phyloP scores from a whole-genome alignment of 176 grass and related monocot species.

The Urochloa ruziziensis region DNA sequence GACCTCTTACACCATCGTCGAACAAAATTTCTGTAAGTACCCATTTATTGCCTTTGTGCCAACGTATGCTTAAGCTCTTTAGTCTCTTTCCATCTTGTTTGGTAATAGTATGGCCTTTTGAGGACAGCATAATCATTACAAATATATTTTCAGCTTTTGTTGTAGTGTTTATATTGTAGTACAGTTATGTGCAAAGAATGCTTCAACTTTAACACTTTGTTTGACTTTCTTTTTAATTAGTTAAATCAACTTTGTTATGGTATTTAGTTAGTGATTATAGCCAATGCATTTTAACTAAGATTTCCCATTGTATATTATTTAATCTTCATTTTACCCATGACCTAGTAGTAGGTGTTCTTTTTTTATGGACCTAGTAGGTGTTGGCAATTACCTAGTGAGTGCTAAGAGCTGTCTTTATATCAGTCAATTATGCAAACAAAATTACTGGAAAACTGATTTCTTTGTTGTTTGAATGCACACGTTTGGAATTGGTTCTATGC shows the following conservation, averaged over 20 bases:
- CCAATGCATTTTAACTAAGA: background rate
- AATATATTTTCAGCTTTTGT: background rate
- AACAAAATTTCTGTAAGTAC: conserved; percentile 61
- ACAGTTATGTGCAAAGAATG: background rate
- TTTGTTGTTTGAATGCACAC: background rate
- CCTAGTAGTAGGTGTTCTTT: background rate
- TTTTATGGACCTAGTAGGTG: too few species aligned
- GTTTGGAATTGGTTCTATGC: background rate
- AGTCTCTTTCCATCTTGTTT: background rate
- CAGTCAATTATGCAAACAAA: background rate
- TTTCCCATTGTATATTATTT: background rate
- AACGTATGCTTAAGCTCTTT: background rate
- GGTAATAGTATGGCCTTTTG: background rate
- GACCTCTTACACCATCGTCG: conserved; percentile 61
- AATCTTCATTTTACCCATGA: background rate
- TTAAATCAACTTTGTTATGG: background rate
- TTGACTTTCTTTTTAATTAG: background rate
- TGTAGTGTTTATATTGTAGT: background rate
- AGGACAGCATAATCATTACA: too few species aligned
- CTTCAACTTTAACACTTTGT: background rate
- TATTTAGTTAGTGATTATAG: background rate
- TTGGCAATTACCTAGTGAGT: background rate
- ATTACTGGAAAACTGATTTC: background rate
- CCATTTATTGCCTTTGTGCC: background rate
- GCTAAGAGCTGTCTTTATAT: background rate